Percentiles rank a stretch among this genome's conserved stretches.
These are phyloP conservation scores for Infundibulicybe gibba DNA, from an alignment of 768 basidiomycete genomes.

Conservation along the genomic window DNA sequence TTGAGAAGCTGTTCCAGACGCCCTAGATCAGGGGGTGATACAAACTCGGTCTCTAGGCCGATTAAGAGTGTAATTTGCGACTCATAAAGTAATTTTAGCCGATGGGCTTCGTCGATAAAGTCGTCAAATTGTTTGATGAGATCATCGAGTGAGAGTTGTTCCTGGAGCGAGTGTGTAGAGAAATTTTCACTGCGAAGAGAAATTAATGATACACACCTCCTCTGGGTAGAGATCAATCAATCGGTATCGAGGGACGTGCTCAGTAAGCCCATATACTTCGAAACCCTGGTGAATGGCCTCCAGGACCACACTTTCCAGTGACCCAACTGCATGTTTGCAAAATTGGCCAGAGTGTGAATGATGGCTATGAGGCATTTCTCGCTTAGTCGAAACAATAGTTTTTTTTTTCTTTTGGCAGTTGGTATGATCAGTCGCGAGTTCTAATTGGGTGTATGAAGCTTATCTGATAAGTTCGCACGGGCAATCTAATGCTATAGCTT, in stretches of 20 bases:
- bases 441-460: too few species aligned
- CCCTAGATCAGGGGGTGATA: conserved; percentile 64
- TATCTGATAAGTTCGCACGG: too few species aligned
- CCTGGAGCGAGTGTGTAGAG: conserved; percentile 30
- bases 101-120: conserved; percentile 79
- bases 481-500: too few species aligned
- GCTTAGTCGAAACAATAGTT: too few species aligned
- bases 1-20: conserved; percentile 51
- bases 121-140: conserved; percentile 63
- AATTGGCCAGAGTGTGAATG: conserved; percentile 95
- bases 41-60: conserved; percentile 91
- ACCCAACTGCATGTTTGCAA: conserved; percentile 84
- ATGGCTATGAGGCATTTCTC: conserved; percentile 63
- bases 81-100: conserved; percentile 62
- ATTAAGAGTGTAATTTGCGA: conserved; percentile 73
- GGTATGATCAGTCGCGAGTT: too few species aligned
- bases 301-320: conserved; percentile 74
- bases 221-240: conserved; percentile 86
- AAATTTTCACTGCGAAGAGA: conserved; percentile 5
- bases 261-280: conserved; percentile 79
- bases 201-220: conserved; percentile 54
- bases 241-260: conserved; percentile 91
- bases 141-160: conserved; percentile 43
- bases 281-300: conserved; percentile 82
- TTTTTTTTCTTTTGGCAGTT: too few species aligned